These are phyloP conservation scores for Cantharellus anzutake DNA, from an alignment of 768 basidiomycete genomes.

Conservation along the genomic window DNA sequence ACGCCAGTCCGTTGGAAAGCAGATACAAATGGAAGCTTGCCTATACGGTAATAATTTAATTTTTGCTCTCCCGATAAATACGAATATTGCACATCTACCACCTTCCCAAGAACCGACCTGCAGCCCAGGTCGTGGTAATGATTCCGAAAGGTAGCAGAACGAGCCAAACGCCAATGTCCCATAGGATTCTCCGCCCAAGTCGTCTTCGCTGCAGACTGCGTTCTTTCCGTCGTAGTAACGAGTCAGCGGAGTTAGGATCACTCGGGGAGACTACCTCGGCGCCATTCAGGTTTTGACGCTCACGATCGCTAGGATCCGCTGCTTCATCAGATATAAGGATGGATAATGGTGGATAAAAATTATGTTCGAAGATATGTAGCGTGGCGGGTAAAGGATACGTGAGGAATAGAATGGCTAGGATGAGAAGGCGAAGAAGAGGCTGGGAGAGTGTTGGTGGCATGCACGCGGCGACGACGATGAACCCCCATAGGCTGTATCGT, in stretches of 20 bases:
- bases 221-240: constrained; percentile 71
- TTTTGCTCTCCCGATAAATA: too few relatives aligned
- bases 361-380: neutral
- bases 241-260: constrained; percentile 12
- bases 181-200: constrained; percentile 49
- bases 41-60: too few relatives aligned
- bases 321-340: neutral
- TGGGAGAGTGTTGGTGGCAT: neutral
- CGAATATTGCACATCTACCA: neutral
- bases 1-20: too few relatives aligned
- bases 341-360: neutral
- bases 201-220: constrained; percentile 58
- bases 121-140: neutral
- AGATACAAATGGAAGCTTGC: too few relatives aligned
- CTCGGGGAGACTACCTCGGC: constrained; percentile 2
- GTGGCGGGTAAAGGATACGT: neutral
- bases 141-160: constrained; percentile 41
- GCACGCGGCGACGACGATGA: neutral
- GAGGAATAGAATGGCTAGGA: neutral
- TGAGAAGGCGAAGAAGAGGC: neutral
- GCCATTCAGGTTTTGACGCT: neutral
- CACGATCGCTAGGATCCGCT: neutral
- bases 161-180: constrained; percentile 76
- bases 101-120: neutral
- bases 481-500: neutral